Evolutionary conservation across 768 basidiomycete genomes (phyloP).

Genomic region (Lentinula detonsa): DNA sequence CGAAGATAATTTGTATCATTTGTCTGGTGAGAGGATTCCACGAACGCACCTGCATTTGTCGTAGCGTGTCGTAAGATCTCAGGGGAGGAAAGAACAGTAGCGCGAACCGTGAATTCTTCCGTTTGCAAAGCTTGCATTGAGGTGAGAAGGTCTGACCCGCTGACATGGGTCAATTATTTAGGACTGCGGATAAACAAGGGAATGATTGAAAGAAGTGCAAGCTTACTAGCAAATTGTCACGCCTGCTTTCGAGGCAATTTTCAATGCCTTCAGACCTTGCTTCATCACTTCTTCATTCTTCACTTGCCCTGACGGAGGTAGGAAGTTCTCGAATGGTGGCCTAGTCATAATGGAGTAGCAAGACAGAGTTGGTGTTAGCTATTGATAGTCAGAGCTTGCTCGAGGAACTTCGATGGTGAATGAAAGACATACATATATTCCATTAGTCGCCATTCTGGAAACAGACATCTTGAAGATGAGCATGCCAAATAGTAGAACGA

Average conservation of each 20-base stretch:
- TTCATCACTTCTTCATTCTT: slow-evolving; percentile 37
- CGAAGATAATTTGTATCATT: neutral
- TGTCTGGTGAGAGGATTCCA: neutral
- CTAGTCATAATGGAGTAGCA: slow-evolving; percentile 37
- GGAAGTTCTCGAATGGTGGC: slow-evolving; percentile 34
- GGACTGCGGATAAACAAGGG: neutral
- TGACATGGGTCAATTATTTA: neutral
- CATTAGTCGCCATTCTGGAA: slow-evolving; percentile 30
- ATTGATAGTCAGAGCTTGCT: neutral
- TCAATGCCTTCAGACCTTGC: slow-evolving; percentile 31
- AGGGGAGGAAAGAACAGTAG: slow-evolving; percentile 23
- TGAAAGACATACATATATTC: slow-evolving; percentile 22
- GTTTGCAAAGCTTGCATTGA: slow-evolving; percentile 43
- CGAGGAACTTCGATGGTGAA: neutral
- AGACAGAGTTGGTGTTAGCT: slow-evolving; percentile 35
- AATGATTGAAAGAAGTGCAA: neutral
- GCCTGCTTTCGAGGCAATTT: slow-evolving; percentile 32
- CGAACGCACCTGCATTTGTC: slow-evolving; percentile 25
- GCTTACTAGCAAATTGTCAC: slow-evolving; percentile 34
- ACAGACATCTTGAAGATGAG: neutral
- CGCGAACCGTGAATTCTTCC: slow-evolving; percentile 33
- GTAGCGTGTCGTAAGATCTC: slow-evolving; percentile 35
- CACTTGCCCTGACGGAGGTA: slow-evolving; percentile 26
- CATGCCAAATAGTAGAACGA: neutral
- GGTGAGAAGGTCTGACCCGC: slow-evolving; percentile 22